Evolutionary conservation across 163 green algal species (phyloP), one percentile per base, ranked within the genome.

Genomic region (Botryococcus braunii): DNA sequence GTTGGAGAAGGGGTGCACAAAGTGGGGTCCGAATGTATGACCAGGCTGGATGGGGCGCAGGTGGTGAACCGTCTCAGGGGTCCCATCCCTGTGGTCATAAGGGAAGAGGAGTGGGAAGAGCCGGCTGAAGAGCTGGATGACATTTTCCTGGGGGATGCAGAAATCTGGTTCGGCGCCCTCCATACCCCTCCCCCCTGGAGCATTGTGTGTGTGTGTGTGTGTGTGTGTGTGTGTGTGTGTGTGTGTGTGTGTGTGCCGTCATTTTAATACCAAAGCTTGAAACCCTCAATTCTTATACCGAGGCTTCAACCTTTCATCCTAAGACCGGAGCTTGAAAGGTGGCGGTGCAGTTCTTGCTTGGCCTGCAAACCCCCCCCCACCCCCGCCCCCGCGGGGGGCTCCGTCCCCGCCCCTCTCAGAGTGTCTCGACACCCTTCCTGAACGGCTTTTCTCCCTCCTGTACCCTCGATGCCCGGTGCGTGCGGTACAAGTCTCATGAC

Each of bases 131-230:
- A 85, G 38, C 61, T 95, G 49, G 89, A 95, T 61, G 82, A 91
- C 61, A 80, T 88, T 2, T 94, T 95, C 55, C 65, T 95, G 21
- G 85, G 84, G 0, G 87, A 95, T 62, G 89, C 89, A 3, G 88
- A 94, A 67, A 76, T 94, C 38, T 91, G 83, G 82, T 81, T 11
- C 57, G 25, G 27, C 29, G 29, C 2, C 2, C 58, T 47, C 17
- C 58, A 48, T 65, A 31, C 27, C 9, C 58, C 3, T 9, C 2
- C 58, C 7, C n/a, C 31, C 32, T 25, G 31, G 47, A 65, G 2
- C 4, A 13, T 34, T 40, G 34, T 2, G 36, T 23, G 38, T 2
- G 35, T 17, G 55, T 39, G 2, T 55, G 37, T 25, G 27, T 47
- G 21, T 31, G 9, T 9, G 34, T 13, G 27, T 65, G 31, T 17